A percentile compares a stretch with the other conserved stretches of the same genome.
Evolutionary conservation across 139 green algal species (phyloP).

Genomic region (Yamagishiella unicocca): DNA sequence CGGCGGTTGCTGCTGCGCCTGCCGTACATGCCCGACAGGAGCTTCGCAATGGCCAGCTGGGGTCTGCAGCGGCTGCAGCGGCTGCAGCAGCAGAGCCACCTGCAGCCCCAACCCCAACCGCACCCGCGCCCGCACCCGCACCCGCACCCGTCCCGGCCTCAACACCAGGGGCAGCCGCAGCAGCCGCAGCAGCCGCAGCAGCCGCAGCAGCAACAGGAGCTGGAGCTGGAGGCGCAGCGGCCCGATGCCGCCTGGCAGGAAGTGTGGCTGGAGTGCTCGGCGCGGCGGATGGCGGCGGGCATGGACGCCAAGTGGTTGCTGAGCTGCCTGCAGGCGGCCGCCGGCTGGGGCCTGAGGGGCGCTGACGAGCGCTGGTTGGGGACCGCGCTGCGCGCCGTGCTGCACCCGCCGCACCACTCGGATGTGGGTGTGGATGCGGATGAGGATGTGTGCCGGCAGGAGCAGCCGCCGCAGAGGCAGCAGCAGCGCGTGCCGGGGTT

Average conservation of each 20-base stretch:
- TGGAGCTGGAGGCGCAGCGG: background rate
- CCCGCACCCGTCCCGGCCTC: too few relatives aligned
- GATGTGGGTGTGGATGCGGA: background rate
- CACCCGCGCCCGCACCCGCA: background rate
- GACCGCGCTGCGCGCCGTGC: background rate
- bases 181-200: background rate
- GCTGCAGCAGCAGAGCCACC: constrained; percentile 2
- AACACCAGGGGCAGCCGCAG: background rate
- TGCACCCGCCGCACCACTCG: background rate
- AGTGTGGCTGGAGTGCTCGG: background rate
- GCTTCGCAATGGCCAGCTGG: constrained; percentile 10
- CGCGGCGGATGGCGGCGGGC: background rate
- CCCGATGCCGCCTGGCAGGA: background rate
- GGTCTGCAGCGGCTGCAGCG: background rate
- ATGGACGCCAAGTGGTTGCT: background rate
- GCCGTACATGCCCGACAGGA: background rate
- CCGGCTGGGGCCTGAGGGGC: background rate
- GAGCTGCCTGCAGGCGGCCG: background rate
- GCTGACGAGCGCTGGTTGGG: background rate
- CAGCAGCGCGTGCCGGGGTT: background rate
- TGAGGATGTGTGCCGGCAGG: background rate
- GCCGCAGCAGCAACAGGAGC: background rate
- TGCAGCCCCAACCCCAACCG: background rate
- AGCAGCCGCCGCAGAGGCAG: background rate
- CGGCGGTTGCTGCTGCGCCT: background rate